Evolutionary conservation across 768 basidiomycete genomes (phyloP).

Genomic region (Russula olivacea): DNA sequence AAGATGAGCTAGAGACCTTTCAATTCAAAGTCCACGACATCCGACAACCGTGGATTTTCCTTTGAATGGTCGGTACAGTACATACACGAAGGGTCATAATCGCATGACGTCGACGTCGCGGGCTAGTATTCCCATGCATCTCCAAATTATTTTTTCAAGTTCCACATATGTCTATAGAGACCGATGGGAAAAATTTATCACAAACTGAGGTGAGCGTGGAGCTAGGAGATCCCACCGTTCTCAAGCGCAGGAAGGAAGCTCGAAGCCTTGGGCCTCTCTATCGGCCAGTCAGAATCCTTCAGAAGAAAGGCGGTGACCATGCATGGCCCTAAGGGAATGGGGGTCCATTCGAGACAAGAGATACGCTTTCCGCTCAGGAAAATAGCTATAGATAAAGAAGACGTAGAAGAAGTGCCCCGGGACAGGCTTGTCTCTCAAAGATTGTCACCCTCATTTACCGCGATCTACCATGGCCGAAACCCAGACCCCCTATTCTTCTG

Average conservation of each 20-base stretch:
- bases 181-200: not conserved
- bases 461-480: not conserved
- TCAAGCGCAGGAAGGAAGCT: not conserved
- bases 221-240: not conserved
- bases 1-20: not conserved
- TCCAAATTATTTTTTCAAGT: not conserved
- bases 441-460: not conserved
- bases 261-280: not conserved
- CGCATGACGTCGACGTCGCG: not conserved
- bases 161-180: not conserved
- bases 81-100: not conserved
- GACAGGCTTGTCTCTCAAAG: not conserved
- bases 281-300: constrained; percentile 1
- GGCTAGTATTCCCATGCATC: not conserved
- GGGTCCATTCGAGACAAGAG: not conserved
- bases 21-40: not conserved
- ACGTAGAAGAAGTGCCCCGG: no score
- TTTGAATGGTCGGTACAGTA: not conserved
- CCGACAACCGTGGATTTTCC: not conserved
- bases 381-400: not conserved
- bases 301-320: not conserved
- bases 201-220: constrained; percentile 4
- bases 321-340: constrained; percentile 2
- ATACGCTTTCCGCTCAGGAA: not conserved
- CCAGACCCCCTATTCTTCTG: not conserved